phyloP scores from a whole-genome alignment of 495 filamentous ascomycete species.

The Neurospora africana region DNA sequence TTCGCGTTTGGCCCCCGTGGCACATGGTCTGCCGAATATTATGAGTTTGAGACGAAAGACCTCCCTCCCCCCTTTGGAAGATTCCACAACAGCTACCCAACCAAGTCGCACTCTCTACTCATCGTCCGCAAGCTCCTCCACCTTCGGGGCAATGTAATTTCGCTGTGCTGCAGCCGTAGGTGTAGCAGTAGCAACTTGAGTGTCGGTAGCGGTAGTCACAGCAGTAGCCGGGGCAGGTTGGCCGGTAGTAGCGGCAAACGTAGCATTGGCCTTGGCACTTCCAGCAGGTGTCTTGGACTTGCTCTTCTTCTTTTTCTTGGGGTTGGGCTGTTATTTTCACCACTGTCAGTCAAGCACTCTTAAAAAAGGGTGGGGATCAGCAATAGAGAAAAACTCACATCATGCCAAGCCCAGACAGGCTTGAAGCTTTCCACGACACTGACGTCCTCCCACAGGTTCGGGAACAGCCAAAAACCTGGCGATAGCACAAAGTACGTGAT shows the following conservation, averaged over 20 bases:
- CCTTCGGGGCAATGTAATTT: constrained; percentile 46
- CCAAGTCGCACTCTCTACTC: constrained; percentile 13
- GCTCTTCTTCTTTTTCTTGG: constrained; percentile 52
- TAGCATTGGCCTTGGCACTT: constrained; percentile 30
- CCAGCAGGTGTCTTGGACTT: constrained; percentile 40
- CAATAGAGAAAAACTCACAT: constrained; percentile 47
- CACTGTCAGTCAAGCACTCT: constrained; percentile 3
- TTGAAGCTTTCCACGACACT: constrained; percentile 97
- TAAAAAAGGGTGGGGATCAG: background rate
- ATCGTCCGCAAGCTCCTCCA: constrained; percentile 60
- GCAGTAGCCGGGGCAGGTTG: constrained; percentile 47
- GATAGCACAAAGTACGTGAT: constrained; percentile 75
- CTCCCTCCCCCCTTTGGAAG: background rate
- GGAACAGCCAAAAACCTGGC: constrained; percentile 94
- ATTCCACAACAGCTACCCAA: background rate
- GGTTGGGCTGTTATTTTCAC: constrained; percentile 6
- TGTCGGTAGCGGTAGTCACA: constrained; percentile 47
- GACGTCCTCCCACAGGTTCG: constrained; percentile 97
- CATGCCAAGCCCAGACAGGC: constrained; percentile 96
- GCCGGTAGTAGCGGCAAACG: constrained; percentile 36
- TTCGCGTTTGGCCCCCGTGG: background rate
- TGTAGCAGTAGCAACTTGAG: constrained; percentile 34
- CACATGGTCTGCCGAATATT: background rate
- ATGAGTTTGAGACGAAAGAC: background rate
- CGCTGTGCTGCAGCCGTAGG: constrained; percentile 17